Conservation (phyloP, 2,329 filamentous ascomycete species). For the Venturia aucupariae region DNA sequence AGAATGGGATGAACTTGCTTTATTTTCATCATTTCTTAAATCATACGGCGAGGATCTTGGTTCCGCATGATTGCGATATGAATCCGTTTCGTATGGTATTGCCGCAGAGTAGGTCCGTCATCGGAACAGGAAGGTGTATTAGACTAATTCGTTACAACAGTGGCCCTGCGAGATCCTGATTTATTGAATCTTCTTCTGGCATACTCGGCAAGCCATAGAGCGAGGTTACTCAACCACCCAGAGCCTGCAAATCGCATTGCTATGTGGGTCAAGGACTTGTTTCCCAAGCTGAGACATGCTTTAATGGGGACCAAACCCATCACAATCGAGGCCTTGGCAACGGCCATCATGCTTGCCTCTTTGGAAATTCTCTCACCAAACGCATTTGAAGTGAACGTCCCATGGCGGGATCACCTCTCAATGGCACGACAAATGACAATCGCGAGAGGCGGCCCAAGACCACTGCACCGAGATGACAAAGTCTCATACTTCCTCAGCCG, state of each 20-base stretch:
- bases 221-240: constrained; percentile 60
- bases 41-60: constrained; percentile 62
- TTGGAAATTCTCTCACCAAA: constrained; percentile 76
- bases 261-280: constrained; percentile 70
- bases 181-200: constrained; percentile 69
- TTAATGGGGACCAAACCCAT: constrained; percentile 55
- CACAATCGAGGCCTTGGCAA: constrained; percentile 65
- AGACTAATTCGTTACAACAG: constrained; percentile 34
- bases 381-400: constrained; percentile 69
- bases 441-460: constrained; percentile 51
- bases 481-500: constrained; percentile 66
- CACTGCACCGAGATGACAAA: constrained; percentile 45
- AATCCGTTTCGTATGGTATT: constrained; percentile 53
- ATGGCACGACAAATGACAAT: constrained; percentile 68
- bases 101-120: constrained; percentile 46
- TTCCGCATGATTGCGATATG: constrained; percentile 52
- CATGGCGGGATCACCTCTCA: constrained; percentile 71
- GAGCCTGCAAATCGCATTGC: constrained; percentile 73
- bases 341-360: constrained; percentile 76
- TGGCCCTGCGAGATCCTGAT: constrained; percentile 61
- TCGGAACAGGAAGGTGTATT: constrained; percentile 32
- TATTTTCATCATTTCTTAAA: constrained; percentile 69
- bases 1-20: constrained; percentile 73
- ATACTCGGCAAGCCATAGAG: constrained; percentile 77
- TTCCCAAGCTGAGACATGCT: constrained; percentile 59